phyloP scores from a whole-genome alignment of 331 rosid genomes.

The Erythrophleum ivorense region DNA sequence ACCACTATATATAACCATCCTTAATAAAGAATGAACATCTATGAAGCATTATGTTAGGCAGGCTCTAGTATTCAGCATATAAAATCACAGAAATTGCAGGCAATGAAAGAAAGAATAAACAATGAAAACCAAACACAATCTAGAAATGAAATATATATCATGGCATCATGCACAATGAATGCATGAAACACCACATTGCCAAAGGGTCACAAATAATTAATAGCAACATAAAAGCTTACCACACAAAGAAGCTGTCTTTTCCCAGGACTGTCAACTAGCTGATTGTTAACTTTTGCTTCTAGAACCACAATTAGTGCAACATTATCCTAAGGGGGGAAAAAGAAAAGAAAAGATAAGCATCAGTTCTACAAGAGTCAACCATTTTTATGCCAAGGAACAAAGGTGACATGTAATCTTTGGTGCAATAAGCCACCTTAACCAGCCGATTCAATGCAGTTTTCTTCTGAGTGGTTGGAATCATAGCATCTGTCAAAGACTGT shows the following conservation, averaged over 20 bases:
- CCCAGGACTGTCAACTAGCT: conserved; percentile 78
- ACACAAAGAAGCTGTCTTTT: conserved; percentile 95
- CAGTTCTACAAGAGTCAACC: not conserved
- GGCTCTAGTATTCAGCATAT: conserved; percentile 27
- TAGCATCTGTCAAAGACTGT: conserved; percentile 91
- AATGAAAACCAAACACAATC: not conserved
- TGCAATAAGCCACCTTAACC: conserved; percentile 67
- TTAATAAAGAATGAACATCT: conserved; percentile 18
- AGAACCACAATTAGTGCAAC: conserved; percentile 95
- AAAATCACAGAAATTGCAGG: not conserved
- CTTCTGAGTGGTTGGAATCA: conserved; percentile 84
- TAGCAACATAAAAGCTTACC: conserved; percentile 56
- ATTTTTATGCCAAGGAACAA: not conserved
- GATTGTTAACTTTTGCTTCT: conserved; percentile 88
- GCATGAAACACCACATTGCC: not conserved
- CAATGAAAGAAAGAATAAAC: conserved; percentile 24
- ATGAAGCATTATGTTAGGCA: conserved; percentile 1
- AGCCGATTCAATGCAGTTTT: conserved; percentile 87
- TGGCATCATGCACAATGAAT: conserved; percentile 23
- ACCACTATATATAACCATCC: not conserved
- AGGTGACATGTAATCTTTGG: conserved; percentile 21
- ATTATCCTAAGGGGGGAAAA: conserved; percentile 65
- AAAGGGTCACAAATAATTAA: conserved; percentile 3
- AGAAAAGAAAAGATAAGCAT: conserved; percentile 28
- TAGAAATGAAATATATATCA: conserved; percentile 14